Evolutionary conservation across 2,329 filamentous ascomycete genomes (phyloP).

Genomic region (Colletotrichum musicola): DNA sequence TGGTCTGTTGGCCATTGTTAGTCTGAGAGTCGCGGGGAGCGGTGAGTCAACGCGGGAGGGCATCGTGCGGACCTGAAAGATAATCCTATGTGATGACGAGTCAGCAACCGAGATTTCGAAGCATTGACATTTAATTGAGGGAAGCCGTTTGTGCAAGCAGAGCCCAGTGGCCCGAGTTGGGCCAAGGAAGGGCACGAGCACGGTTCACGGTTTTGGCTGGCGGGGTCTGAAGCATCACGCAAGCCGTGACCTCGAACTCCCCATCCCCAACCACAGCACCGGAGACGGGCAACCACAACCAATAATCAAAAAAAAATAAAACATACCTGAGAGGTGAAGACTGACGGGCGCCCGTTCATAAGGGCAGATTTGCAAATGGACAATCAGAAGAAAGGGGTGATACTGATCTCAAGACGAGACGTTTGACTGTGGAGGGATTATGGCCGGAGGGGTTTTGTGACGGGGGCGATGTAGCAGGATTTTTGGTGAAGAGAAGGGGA

Average conservation of each 20-base stretch:
- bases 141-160: constrained; percentile 10
- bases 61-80: constrained; percentile 74
- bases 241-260: constrained; percentile 9
- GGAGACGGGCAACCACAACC: neutral
- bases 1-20: constrained; percentile 59
- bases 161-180: constrained; percentile 21
- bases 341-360: constrained; percentile 88
- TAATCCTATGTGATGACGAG: constrained; percentile 69
- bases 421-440: constrained; percentile 26
- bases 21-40: constrained; percentile 43
- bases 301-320: neutral
- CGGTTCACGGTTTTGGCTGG: constrained; percentile 29
- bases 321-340: constrained; percentile 88
- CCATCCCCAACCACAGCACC: neutral
- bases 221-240: constrained; percentile 33
- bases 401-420: constrained; percentile 37
- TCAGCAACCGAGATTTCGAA: constrained; percentile 54
- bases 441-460: constrained; percentile 35
- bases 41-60: constrained; percentile 55
- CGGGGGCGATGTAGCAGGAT: constrained; percentile 24
- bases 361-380: constrained; percentile 69
- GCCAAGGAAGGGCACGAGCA: constrained; percentile 20
- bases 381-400: constrained; percentile 44
- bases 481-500: constrained; percentile 26
- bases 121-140: constrained; percentile 1